Evolutionary conservation across 192 early-diverging fungal species (phyloP), one percentile per base, ranked within the genome.

Genomic region (Phlyctochytrium planicorne): DNA sequence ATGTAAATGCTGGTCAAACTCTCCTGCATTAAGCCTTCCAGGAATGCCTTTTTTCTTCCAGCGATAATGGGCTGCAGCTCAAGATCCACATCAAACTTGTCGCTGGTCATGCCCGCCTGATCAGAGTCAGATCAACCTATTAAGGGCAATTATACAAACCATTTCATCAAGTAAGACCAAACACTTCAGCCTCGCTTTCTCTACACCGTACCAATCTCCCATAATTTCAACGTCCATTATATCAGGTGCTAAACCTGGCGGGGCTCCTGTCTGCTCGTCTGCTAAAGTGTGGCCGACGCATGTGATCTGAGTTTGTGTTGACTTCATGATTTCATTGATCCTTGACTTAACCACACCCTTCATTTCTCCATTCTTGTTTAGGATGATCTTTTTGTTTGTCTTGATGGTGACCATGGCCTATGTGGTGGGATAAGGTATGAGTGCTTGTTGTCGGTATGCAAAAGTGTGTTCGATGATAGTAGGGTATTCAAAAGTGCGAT

Each of bases 1-100:
- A 94, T 63, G 73, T 93, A 93, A 25, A 93, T 86, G 69, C 83
- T 91, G 35, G 88, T 89, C 56, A 74, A 33, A 20, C 83, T 87
- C 53, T 86, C 85, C 53, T 85, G 80, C 88, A 92, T 91, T 36
- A 93, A 80, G 2, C 80, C 70, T 53, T 88, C 80, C 17, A 93
- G 64, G 16, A 73, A 72, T 23, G 74, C 78, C 2, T 86, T 74
- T 57, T 88, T 90, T 35, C 82, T 78, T 34, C 90, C 91, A 29
- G 86, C 83, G n/a, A 93, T 77, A 55, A 93, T 76, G 47, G 88
- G 81, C 57, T 92, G 91, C 27, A 82, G 80, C 52, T 81, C 81
- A 56, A 78, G 70, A 14, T 68, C 71, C 40, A 84, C 12, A 23
- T 78, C 56, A 31, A 89, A 32, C 3, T 53, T 71, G 25, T 79